phyloP scores from a whole-genome alignment of 331 rosid genomes.

The Spiraea crenata region DNA sequence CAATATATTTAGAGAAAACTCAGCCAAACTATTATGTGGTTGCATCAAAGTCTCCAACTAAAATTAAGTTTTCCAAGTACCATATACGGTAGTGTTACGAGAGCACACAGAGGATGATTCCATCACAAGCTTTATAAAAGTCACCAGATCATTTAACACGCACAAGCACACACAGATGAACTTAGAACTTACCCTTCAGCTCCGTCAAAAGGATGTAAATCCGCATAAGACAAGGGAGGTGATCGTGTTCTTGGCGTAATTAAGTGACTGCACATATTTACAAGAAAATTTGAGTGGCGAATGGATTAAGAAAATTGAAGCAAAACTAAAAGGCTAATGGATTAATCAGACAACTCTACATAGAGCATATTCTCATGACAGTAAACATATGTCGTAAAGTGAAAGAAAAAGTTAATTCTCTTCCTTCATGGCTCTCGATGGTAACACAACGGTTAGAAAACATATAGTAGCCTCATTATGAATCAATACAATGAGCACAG shows the following conservation, averaged over 20 bases:
- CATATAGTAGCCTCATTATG: neutral
- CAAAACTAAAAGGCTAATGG: slow-evolving; percentile 1
- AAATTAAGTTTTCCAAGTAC: slow-evolving; percentile 17
- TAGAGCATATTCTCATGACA: too few relatives aligned
- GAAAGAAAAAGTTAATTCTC: neutral
- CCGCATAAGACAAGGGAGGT: slow-evolving; percentile 34
- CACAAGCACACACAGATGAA: slow-evolving; percentile 7
- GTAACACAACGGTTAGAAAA: neutral
- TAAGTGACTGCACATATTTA: slow-evolving; percentile 27
- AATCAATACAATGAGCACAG: neutral
- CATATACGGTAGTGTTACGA: slow-evolving; percentile 11
- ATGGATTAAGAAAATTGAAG: slow-evolving; percentile 22
- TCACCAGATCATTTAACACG: neutral
- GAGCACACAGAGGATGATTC: slow-evolving; percentile 6
- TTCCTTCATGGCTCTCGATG: neutral
- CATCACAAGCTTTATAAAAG: too few relatives aligned
- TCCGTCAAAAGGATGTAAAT: slow-evolving; percentile 32
- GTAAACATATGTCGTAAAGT: neutral
- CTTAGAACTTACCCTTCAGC: slow-evolving; percentile 41
- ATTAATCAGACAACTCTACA: neutral
- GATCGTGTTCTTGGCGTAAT: slow-evolving; percentile 30
- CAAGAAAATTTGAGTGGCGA: slow-evolving; percentile 25
- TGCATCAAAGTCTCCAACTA: neutral
- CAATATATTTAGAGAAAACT: neutral
- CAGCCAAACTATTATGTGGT: neutral